Base-by-base conservation (phyloP, 805 yeast species). In the Middelhovenomyces tepae region DNA sequence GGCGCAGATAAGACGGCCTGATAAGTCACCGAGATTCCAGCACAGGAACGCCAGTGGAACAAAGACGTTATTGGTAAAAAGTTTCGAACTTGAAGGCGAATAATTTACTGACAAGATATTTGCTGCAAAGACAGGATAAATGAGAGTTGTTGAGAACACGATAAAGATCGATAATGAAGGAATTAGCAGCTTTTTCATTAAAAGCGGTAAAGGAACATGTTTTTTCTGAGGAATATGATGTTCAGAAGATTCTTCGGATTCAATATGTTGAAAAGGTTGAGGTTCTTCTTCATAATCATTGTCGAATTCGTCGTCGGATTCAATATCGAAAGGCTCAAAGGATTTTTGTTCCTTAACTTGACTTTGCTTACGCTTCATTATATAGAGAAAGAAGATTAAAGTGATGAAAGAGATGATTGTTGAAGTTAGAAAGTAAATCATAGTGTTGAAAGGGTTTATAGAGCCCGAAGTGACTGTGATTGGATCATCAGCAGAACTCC, bases 71-170 rank as follows among this genome's bases (percentile, higher is more conserved):
- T 41, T 36, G 7, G 32, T 36, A n/a, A 50, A 36, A 16, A 34
- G 25, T 8, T 9, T 11, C 7, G 28, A 22, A 6, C 25, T 7
- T 5, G 11, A 10, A 9, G 22, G 6, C 9, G 32, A 16, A 18
- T 15, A 14, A 26, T 26, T 18, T 18, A 24, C 20, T 11, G 39
- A 22, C 5, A 23, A 65, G 7, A 77, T 74, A 10, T 64, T 65
- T 6, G 87, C 72, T 6, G 96, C 95, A 67, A 85, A 89, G 1
- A 87, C 89, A 0, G 98, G 95, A 62, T 86, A 89, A 11, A 74
- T 59, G 37, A 89, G 64, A 0, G 96, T 80, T 16, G 81, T 65
- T 6, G 76, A 60, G 51, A 89, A 86, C 0, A 85, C 75, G 28
- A 76, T 50, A 47, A 85, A 77, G 13, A 89, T 82, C 1, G 94